A percentile compares a stretch with the other conserved stretches of the same genome.
phyloP scores from a whole-genome alignment of 2,329 filamentous ascomycete species.

The Seiridium cupressi region DNA sequence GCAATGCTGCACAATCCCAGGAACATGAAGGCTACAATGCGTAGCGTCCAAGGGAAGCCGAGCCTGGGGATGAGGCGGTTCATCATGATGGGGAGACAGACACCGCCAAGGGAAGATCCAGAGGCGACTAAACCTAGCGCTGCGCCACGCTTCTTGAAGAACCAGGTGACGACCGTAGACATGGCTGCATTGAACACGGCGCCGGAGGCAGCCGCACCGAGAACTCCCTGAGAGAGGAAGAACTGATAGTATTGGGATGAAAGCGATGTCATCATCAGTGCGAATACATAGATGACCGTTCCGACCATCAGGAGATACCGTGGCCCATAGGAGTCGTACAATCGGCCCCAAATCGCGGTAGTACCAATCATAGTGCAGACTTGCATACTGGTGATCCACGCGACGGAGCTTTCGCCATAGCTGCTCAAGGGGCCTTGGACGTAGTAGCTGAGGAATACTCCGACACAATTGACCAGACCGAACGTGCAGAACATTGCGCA shows the following conservation, averaged over 20 bases:
- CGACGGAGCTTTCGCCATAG: constrained; percentile 48
- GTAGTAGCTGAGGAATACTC: constrained; percentile 59
- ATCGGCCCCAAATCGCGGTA: constrained; percentile 45
- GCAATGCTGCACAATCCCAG: constrained; percentile 28
- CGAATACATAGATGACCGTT: constrained; percentile 52
- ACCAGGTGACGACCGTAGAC: constrained; percentile 41
- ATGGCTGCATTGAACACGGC: constrained; percentile 34
- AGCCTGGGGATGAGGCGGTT: constrained; percentile 47
- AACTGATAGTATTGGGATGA: constrained; percentile 37
- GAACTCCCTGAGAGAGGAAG: constrained; percentile 35
- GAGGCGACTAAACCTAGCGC: constrained; percentile 47
- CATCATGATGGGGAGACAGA: constrained; percentile 56
- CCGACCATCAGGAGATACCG: constrained; percentile 50
- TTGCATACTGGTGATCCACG: constrained; percentile 57
- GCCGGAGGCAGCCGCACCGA: constrained; percentile 29
- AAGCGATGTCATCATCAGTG: constrained; percentile 60
- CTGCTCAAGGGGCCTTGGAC: constrained; percentile 40
- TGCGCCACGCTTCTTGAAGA: constrained; percentile 42
- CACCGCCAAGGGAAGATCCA: constrained; percentile 49
- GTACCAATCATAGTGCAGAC: constrained; percentile 43
- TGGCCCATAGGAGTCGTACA: constrained; percentile 61
- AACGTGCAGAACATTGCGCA: constrained; percentile 36
- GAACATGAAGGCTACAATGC: constrained; percentile 34
- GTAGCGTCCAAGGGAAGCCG: constrained; percentile 39
- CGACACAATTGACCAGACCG: constrained; percentile 39